phyloP scores from a whole-genome alignment of 805 yeast species.

The Wickerhamiella kazuoi region DNA sequence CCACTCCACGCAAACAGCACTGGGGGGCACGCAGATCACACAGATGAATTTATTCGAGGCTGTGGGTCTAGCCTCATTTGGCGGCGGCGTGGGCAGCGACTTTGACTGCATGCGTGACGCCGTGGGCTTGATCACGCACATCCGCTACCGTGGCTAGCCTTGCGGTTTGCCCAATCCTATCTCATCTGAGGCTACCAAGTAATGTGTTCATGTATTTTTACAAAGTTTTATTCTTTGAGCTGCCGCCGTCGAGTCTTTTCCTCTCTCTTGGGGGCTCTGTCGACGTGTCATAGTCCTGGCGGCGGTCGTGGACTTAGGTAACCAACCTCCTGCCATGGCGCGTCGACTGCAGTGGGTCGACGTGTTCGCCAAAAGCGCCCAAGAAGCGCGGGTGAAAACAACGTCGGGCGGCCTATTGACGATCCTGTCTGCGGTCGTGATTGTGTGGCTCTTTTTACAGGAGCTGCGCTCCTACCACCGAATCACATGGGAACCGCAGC shows the following conservation, averaged over 20 bases:
- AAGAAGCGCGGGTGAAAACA: conserved; percentile 79
- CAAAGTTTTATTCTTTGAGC: too few relatives aligned
- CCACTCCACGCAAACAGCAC: conserved; percentile 14
- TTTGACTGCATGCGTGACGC: conserved; percentile 19
- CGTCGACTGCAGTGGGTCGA: conserved; percentile 25
- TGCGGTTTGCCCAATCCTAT: too few relatives aligned
- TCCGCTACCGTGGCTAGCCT: conserved; percentile 5
- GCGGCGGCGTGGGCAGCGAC: conserved; percentile 4
- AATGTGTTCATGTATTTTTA: too few relatives aligned
- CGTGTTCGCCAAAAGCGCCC: conserved; percentile 88
- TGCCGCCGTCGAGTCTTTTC: too few relatives aligned
- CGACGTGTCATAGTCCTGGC: too few relatives aligned
- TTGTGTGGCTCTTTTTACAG: conserved; percentile 42
- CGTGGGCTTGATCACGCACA: conserved; percentile 21
- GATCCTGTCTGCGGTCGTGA: conserved; percentile 42
- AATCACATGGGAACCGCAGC: conserved; percentile 57
- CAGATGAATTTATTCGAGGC: conserved; percentile 18
- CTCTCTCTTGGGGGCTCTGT: too few relatives aligned
- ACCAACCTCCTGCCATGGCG: too few relatives aligned
- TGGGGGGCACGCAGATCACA: conserved; percentile 10
- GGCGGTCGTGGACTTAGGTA: too few relatives aligned
- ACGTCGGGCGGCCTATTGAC: conserved; percentile 84
- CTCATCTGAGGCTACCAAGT: too few relatives aligned
- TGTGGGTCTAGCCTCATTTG: conserved; percentile 9
- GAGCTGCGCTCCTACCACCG: conserved; percentile 64